These are phyloP conservation scores for Dothideomycetes sp. DNA, from an alignment of 2,329 filamentous ascomycete genomes.

Conservation along the genomic window DNA sequence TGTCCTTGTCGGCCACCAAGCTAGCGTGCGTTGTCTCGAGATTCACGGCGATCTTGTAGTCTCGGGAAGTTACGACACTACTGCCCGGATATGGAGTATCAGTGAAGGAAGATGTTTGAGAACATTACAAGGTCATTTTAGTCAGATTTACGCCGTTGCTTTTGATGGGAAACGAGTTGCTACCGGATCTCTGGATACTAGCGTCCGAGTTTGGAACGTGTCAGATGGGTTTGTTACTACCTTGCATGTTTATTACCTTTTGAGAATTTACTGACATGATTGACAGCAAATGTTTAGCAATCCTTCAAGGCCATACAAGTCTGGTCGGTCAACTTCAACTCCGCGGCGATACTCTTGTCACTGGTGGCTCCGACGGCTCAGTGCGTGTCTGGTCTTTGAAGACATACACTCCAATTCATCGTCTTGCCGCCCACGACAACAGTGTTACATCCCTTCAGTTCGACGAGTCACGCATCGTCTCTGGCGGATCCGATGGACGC, in stretches of 20 bases:
- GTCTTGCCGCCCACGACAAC: conserved; percentile 92
- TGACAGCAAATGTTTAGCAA: conserved; percentile 49
- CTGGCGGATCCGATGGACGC: conserved; percentile 89
- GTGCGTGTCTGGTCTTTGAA: conserved; percentile 93
- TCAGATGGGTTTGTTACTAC: conserved; percentile 57
- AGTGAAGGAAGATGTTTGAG: conserved; percentile 86
- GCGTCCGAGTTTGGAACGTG: conserved; percentile 93
- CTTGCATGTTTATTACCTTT: background rate
- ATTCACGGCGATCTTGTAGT: conserved; percentile 95
- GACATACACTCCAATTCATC: conserved; percentile 83
- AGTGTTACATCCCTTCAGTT: conserved; percentile 97
- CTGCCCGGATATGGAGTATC: conserved; percentile 94
- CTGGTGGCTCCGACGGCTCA: conserved; percentile 89
- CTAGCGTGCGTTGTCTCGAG: conserved; percentile 87
- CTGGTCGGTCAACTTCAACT: conserved; percentile 95
- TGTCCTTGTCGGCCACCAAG: conserved; percentile 87
- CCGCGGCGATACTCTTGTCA: conserved; percentile 87
- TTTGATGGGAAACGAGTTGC: conserved; percentile 91
- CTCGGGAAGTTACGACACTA: conserved; percentile 97
- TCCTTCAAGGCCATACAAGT: conserved; percentile 92
- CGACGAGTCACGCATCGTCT: conserved; percentile 89
- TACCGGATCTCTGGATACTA: conserved; percentile 92
- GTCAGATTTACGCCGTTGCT: conserved; percentile 96
- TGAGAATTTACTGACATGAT: no score
- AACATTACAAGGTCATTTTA: conserved; percentile 88